These are phyloP conservation scores for Nitzschia sp. DNA, from an alignment of 108 stramenopile genomes.

Conservation along the genomic window DNA sequence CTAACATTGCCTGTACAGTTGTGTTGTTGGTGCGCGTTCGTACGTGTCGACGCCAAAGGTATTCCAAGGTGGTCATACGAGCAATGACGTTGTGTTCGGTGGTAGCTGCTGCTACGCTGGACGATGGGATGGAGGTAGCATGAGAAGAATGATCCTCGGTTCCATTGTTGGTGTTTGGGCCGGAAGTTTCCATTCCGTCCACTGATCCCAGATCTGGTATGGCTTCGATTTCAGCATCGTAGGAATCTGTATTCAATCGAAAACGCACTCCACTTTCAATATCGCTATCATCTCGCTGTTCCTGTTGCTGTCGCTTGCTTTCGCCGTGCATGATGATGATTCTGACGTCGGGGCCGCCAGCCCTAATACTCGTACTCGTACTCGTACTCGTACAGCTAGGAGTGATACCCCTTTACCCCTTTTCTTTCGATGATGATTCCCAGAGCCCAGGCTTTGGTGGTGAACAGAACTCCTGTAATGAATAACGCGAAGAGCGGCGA, in stretches of 20 bases:
- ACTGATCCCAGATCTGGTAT: background rate
- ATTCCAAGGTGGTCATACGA: slow-evolving; percentile 14
- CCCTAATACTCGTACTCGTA: too few relatives aligned
- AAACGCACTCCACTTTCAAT: slow-evolving; percentile 10
- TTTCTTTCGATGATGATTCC: too few relatives aligned
- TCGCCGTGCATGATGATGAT: too few relatives aligned
- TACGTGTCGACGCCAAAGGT: slow-evolving; percentile 12
- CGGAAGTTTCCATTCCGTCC: background rate
- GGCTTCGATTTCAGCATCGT: slow-evolving; percentile 5
- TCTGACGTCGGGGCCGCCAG: too few relatives aligned
- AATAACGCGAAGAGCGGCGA: too few relatives aligned
- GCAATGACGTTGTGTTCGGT: background rate
- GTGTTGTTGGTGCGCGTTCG: slow-evolving; percentile 8
- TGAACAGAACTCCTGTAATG: too few relatives aligned
- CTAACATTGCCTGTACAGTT: slow-evolving; percentile 7
- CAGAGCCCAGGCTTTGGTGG: too few relatives aligned
- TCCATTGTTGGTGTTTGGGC: background rate
- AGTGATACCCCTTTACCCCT: too few relatives aligned
- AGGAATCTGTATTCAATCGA: slow-evolving; percentile 14
- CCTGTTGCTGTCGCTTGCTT: too few relatives aligned
- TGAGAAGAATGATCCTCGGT: background rate
- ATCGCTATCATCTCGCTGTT: background rate
- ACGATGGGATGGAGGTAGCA: background rate
- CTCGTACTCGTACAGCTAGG: too few relatives aligned
- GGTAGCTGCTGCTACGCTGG: background rate